Percentiles rank a stretch among this genome's conserved stretches.
These are phyloP conservation scores for Laguncularia racemosa DNA, from an alignment of 345 rosid genomes.

Conservation along the genomic window DNA sequence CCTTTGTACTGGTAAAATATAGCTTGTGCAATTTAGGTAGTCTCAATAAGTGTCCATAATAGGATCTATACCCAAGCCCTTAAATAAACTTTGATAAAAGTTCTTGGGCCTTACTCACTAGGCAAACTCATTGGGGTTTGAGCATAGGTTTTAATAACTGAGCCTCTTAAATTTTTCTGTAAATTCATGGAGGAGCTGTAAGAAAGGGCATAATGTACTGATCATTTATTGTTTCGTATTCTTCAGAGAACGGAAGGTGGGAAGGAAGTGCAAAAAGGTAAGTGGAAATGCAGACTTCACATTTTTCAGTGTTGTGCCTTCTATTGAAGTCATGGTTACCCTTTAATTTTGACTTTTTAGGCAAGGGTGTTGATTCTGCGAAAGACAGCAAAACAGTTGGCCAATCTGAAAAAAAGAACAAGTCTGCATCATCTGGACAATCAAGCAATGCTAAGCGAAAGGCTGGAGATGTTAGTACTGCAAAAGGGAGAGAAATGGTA, in stretches of 20 bases:
- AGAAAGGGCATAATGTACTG: not conserved
- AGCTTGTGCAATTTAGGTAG: too few relatives aligned
- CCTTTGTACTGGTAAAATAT: too few relatives aligned
- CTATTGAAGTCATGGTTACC: not conserved
- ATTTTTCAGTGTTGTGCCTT: not conserved
- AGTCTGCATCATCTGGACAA: conserved; percentile 23
- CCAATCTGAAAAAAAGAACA: conserved; percentile 29
- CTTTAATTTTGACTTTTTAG: conserved; percentile 12
- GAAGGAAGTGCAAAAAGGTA: conserved; percentile 56
- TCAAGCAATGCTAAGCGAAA: conserved; percentile 14
- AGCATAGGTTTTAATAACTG: too few relatives aligned
- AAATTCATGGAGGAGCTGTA: too few relatives aligned
- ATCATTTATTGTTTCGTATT: conserved; percentile 8
- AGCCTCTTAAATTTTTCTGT: too few relatives aligned
- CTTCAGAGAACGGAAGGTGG: conserved; percentile 47
- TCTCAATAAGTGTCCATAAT: too few relatives aligned
- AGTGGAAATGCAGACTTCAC: conserved; percentile 10
- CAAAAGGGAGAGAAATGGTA: conserved; percentile 28
- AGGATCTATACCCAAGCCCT: too few relatives aligned
- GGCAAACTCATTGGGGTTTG: too few relatives aligned
- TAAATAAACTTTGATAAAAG: too few relatives aligned
- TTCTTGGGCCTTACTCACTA: too few relatives aligned
- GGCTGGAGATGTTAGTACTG: conserved; percentile 25
- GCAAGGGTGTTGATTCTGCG: conserved; percentile 24
- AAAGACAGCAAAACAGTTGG: conserved; percentile 27